Percentiles rank a stretch among this genome's conserved stretches.
phyloP scores from a whole-genome alignment of 306 rosid species.

The Neltuma alba region DNA sequence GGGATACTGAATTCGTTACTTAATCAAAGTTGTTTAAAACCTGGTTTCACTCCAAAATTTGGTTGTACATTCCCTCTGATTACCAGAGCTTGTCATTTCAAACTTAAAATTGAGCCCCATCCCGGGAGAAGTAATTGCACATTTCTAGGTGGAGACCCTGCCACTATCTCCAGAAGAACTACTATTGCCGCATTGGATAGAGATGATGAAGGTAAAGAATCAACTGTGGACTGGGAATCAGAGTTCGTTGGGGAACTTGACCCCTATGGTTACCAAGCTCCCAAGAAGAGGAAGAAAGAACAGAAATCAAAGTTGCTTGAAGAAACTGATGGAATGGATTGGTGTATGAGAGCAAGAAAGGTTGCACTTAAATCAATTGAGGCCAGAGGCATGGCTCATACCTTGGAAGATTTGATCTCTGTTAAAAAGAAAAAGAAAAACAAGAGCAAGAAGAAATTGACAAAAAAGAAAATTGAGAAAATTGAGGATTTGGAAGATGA shows the following conservation, averaged over 20 bases:
- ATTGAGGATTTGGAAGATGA: constrained; percentile 43
- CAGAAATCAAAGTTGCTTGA: constrained; percentile 54
- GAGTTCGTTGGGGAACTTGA: constrained; percentile 74
- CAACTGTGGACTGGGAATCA: constrained; percentile 63
- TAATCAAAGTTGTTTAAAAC: constrained; percentile 51
- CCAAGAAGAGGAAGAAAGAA: constrained; percentile 60
- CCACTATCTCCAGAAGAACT: constrained; percentile 30
- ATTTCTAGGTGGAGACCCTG: constrained; percentile 40
- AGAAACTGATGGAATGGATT: constrained; percentile 74
- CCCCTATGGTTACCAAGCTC: constrained; percentile 67
- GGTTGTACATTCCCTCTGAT: constrained; percentile 38
- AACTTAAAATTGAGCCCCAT: constrained; percentile 27
- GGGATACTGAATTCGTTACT: constrained; percentile 45
- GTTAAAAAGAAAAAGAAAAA: constrained; percentile 48
- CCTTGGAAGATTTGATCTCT: constrained; percentile 59
- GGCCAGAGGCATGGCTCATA: constrained; percentile 60
- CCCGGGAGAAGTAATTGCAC: constrained; percentile 40
- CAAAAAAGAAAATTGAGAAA: constrained; percentile 48
- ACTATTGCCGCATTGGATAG: constrained; percentile 30
- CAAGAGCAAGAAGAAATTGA: constrained; percentile 54
- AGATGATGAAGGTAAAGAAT: constrained; percentile 37
- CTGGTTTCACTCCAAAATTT: constrained; percentile 45
- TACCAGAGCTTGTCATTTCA: constrained; percentile 35
- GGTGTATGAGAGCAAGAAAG: constrained; percentile 85
- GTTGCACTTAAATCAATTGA: constrained; percentile 69